Evolutionary conservation across 2,329 filamentous ascomycete genomes (phyloP), one percentile per base, ranked within the genome.

Genomic region (Dothidotthia symphoricarpi): DNA sequence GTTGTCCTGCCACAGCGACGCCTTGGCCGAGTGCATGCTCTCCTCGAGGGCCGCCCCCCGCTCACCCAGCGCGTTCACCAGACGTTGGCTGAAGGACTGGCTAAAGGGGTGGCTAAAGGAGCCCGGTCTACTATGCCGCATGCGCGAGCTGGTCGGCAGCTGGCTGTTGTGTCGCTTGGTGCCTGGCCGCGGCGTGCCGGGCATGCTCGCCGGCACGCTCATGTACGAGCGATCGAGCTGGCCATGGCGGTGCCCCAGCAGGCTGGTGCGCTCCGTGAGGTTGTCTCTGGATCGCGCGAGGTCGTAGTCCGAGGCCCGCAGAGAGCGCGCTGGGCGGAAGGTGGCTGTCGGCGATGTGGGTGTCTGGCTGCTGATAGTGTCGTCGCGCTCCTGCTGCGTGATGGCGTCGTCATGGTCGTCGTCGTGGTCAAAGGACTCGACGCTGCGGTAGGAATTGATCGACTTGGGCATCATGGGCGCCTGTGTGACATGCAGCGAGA

Each of bases 1-100:
- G 53, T 97, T 89, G 59, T 96, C 87, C 34, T 83, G 73, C 53
- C 81, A 83, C 8, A 85, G 69, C 4, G 81, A 83, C 24, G 75
- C 71, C 57, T 83, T 86, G 32, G 82, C 83, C 46, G 85, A 81
- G 45, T 75, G 67, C 67, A 83, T 70, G 44, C 75, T 76, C 19
- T 77, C 74, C 54, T 63, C 67, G 32, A 61, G 39, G 46, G 57
- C 75, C 72, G 74, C 55, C 77, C 82, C 41, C 69, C 72, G 39
- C 41, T 61, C 57, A 34, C 51, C 60, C 50, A 86, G 71, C 36
- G 80, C 83, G 43, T 76, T 77, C 42, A 78, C 77, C 16, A 86
- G 71, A 13, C 85, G 55, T 47, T 63, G 57, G 33, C 64, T 67
- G 40, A 69, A 69, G 14, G 53, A 52, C 19, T 22, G 19, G 19